Base-by-base conservation (phyloP, 2,329 filamentous ascomycete species). In the Geosmithia putterillii region DNA sequence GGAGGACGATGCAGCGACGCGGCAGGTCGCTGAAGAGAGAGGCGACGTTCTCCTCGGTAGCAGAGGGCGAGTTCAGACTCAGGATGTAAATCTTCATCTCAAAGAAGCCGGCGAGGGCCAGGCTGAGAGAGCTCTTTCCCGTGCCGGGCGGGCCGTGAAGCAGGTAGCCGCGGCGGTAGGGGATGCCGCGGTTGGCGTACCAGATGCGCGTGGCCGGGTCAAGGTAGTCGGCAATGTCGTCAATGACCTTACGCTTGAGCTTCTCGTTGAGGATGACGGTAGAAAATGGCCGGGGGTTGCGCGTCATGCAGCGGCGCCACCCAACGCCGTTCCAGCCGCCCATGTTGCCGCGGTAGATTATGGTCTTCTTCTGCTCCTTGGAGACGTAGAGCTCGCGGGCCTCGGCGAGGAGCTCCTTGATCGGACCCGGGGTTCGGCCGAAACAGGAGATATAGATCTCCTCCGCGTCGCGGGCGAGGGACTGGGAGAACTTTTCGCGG, bases 171-270 rank as follows among this genome's bases (percentile, higher is more conserved):
- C 87, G 73, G 14, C 87, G 76, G 57, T 94, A 94, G 0, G 88
- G 87, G 23, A 94, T 90, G 1, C 87, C 87, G 7, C 86, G 74
- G 50, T 86, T 83, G 0, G 81, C 72, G 56, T 95, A 94, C 86
- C 86, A 94, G n/a, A 79, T 70, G 38, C 74, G 68, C 0, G 79
- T 82, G 12, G 66, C 60, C 0, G 77, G 77, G 47, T 76, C 66
- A 32, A 83, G 69, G 52, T 83, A 83, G 51, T 82, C 76, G 21
- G 65, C 66, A 25, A 80, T 70, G 51, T 83, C 79, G 37, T 70
- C 66, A 40, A 83, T 64, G 12, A 83, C 65, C 2, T 71, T 66
- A 47, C 70, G 57, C 65, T 83, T 83, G 40, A 71, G 67, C 51
- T 69, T 61, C 45, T 80, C 74, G 51, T 76, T 71, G 40, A 83